Evolutionary conservation across 169 alveolate species (phyloP).

Genomic region (Plasmodium sp.): DNA sequence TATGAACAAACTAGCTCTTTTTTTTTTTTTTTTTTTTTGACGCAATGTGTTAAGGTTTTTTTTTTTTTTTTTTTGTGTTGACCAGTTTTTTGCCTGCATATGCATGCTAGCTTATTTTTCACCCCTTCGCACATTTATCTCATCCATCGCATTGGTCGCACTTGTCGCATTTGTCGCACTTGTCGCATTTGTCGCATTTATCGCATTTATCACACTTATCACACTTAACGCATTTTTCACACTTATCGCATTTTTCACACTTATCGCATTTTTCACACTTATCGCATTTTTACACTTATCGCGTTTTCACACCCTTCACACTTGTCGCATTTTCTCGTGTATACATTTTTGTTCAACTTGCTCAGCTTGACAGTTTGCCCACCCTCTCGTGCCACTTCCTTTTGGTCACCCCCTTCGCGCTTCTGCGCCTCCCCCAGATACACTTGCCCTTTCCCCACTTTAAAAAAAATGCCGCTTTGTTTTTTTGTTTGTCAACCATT

Average conservation of each 20-base stretch:
- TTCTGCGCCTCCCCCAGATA: background rate
- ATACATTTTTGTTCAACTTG: background rate
- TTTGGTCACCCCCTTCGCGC: background rate
- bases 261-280: background rate
- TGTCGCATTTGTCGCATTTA: background rate
- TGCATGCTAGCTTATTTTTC: constrained; percentile 8
- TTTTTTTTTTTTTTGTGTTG: background rate
- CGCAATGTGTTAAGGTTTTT: constrained; percentile 1
- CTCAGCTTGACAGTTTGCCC: background rate
- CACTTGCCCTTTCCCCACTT: background rate
- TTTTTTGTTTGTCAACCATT: background rate
- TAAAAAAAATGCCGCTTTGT: background rate
- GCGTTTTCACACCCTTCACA: background rate
- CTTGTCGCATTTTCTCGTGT: background rate
- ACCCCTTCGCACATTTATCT: background rate
- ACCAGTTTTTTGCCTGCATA: background rate
- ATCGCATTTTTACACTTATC: background rate
- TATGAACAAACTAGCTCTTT: constrained; percentile 30
- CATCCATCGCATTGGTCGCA: background rate
- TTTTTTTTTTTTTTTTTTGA: constrained; percentile 37
- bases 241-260: background rate
- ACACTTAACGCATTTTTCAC: background rate
- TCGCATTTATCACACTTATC: background rate
- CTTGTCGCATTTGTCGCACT: background rate
- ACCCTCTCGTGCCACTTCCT: background rate